Base-by-base conservation (phyloP, 495 filamentous ascomycete genomes). In the Neurospora sp. region DNA sequence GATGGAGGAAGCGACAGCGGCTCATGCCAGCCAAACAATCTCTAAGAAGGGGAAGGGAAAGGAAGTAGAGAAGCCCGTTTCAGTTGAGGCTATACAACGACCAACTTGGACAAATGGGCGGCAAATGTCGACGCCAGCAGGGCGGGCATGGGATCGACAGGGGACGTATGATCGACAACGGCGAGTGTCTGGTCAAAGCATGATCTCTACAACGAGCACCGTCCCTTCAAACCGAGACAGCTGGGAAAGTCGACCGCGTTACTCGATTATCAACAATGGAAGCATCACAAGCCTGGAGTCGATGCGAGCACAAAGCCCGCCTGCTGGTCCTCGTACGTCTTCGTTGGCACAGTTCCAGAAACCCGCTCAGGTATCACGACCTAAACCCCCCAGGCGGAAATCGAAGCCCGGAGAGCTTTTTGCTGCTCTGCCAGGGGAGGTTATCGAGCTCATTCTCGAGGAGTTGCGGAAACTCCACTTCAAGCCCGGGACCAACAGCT, bases 391-490 rank as follows among this genome's bases (percentile, higher is more conserved):
- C 3, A 35, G 54, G 54, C 79, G 78, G 31, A 82, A 78, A 71
- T 76, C 78, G 48, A 78, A 78, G 18, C 82, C 80, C 0, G 85
- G 85, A 7, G 86, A 88, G 71, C 78, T 88, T 18, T 86, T 90
- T 40, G 83, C 84, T 59, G 82, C 82, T 16, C 79, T 92, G 12
- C 88, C 89, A 8, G 86, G 87, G 7, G 87, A 89, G 75, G 86
- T 90, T 4, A 79, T 91, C 69, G 81, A 84, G 75, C 82, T 90
- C 71, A 85, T 90, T 37, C 75, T 86, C 14, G 81, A 81, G 40
- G 81, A 85, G 35, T 78, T 89, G 69, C 85, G 82, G 76, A 79
- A 82, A 69, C 77, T 82, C 23, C 87, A 89, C 75, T 72, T 87
- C 18, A 77, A 77, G 38, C 75, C 79, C 39, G 78, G 79, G 18